Evolutionary conservation across 1,284 basidiomycete genomes (phyloP).

Genomic region (Marasmius oreades): DNA sequence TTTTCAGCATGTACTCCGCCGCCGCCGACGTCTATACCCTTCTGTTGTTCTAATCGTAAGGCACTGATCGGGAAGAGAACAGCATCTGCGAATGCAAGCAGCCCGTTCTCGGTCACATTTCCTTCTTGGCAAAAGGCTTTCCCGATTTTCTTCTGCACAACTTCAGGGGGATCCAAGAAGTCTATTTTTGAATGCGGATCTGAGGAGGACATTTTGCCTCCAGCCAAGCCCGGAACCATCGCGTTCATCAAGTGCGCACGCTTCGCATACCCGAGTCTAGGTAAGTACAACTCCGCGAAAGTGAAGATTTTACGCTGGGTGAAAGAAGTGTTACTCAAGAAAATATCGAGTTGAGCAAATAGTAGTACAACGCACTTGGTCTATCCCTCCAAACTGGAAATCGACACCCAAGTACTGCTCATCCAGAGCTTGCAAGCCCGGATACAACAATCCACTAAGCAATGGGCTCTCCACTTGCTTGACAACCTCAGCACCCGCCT

Average conservation of each 20-base stretch:
- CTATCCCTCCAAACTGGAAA: constrained; percentile 98
- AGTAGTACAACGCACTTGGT: constrained; percentile 63
- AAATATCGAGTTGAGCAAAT: not conserved
- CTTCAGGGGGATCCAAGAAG: constrained; percentile 87
- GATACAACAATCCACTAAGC: constrained; percentile 91
- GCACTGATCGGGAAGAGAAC: constrained; percentile 90
- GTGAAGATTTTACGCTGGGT: constrained; percentile 96
- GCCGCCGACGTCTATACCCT: constrained; percentile 38
- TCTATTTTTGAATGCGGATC: constrained; percentile 98
- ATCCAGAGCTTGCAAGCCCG: constrained; percentile 94
- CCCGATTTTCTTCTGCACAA: constrained; percentile 88
- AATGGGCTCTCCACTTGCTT: constrained; percentile 95
- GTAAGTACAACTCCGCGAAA: constrained; percentile 94
- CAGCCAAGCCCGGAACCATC: constrained; percentile 95
- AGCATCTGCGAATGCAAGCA: constrained; percentile 85
- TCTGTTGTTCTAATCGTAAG: constrained; percentile 59
- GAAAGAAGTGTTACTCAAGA: constrained; percentile 5
- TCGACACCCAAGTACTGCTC: constrained; percentile 96
- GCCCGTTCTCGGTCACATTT: constrained; percentile 87
- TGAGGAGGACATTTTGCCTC: constrained; percentile 99
- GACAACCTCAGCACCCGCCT: constrained; percentile 99
- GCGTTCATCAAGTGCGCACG: constrained; percentile 98
- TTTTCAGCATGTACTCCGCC: constrained; percentile 37
- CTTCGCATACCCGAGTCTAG: constrained; percentile 89
- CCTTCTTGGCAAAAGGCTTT: constrained; percentile 93